Evolutionary conservation across 108 stramenopile species (phyloP), one percentile per base, ranked within the genome.

Genomic region (Conticribra guillardii): DNA sequence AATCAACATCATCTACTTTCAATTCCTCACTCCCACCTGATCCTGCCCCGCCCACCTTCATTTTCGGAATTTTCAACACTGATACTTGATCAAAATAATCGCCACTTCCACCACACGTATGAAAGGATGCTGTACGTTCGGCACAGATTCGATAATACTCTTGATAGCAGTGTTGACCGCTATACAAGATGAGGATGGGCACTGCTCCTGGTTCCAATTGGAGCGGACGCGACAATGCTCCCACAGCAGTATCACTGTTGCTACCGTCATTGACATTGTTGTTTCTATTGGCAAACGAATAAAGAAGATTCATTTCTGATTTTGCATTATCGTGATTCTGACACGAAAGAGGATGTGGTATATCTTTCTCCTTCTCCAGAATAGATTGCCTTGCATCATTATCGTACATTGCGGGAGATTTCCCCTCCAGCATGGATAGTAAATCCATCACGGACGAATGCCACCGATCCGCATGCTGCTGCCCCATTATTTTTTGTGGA

Each of bases 151-250:
- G 55, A 80, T 67, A 79, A 22, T 64, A 31, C 22, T 70, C 61
- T 48, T 50, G 26, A 49, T 70, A 41, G 0, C 7, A n/a, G 37
- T 69, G 41, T 50, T 80, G 26, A 17, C 60, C 47, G 41, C 49
- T 63, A 44, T 80, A 80, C 32, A 74, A 32, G 34, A 75, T 52
- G 15, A 75, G 26, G n/a, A 80, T 56, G 28, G 79, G 79, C 18
- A 80, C 56, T 4, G 68, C 54, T 3, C 41, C 68, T 9, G 60
- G 54, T 51, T 80, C 79, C n/a, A 80, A 46, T 23, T 49, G 28
- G 2, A 80, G 69, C 2, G 67, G 73, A 30, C 73, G 73, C 1
- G 53, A 45, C n/a, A n/a, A n/a, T 41, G 37, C 37, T 41, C 11
- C 37, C 8, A 41, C 11, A 9, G 37, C 37, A 9, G 37, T 5